A percentile compares a stretch with the other conserved stretches of the same genome.
Evolutionary conservation across 2,329 filamentous ascomycete species (phyloP).

Genomic region (Verticillium zaregamsianum): DNA sequence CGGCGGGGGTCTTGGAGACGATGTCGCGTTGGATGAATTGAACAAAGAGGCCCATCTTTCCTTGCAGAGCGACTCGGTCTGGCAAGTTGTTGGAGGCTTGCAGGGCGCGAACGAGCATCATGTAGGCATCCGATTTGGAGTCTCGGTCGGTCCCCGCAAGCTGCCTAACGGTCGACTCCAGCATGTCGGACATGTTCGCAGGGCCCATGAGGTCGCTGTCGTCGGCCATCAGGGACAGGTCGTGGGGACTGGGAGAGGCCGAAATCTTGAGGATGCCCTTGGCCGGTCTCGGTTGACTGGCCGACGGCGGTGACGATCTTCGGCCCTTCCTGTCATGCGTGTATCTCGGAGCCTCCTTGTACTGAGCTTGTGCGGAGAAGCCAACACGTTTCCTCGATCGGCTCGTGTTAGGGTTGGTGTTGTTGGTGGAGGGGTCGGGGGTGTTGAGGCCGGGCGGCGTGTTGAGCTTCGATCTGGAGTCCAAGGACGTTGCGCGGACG

Average conservation of each 20-base stretch:
- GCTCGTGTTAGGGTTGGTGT: conserved; percentile 37
- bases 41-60: conserved; percentile 72
- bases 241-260: conserved; percentile 41
- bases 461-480: conserved; percentile 36
- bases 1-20: conserved; percentile 52
- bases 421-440: conserved; percentile 34
- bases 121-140: conserved; percentile 80
- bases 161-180: conserved; percentile 80
- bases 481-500: conserved; percentile 29
- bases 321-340: conserved; percentile 29
- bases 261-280: conserved; percentile 77
- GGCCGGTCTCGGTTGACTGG: conserved; percentile 38
- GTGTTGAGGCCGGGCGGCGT: conserved; percentile 50
- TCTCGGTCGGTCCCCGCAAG: conserved; percentile 70
- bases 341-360: conserved; percentile 48
- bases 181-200: conserved; percentile 69
- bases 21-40: conserved; percentile 85
- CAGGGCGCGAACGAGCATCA: conserved; percentile 69
- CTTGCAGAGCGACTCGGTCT: conserved; percentile 65
- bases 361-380: conserved; percentile 53
- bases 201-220: conserved; percentile 31
- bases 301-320: conserved; percentile 35
- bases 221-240: conserved; percentile 30
- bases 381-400: conserved; percentile 50
- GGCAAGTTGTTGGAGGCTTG: conserved; percentile 81